Conservation (phyloP, 176 grass and related monocot genomes). For the Avena atlantica region DNA sequence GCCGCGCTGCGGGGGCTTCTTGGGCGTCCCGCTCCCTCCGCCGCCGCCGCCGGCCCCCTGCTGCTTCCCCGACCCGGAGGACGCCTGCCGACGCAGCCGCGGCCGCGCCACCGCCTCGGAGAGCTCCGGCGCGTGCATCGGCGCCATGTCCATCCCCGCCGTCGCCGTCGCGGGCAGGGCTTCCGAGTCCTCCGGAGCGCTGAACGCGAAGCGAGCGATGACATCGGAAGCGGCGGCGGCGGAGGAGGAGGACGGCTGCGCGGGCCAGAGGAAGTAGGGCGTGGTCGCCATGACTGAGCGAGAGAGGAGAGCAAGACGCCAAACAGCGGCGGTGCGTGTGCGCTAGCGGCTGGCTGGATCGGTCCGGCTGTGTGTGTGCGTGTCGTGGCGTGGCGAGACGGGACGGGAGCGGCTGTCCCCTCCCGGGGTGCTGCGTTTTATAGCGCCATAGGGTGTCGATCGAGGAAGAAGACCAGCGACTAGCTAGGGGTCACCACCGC, state of each 20-base stretch:
- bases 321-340: background rate
- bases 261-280: conserved; percentile 49
- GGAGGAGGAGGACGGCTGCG: background rate
- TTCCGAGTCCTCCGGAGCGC: background rate
- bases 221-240: background rate
- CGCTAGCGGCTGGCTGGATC: background rate
- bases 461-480: background rate
- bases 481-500: background rate
- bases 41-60: background rate
- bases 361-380: background rate
- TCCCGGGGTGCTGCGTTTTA: conserved; percentile 23
- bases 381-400: background rate
- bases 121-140: background rate
- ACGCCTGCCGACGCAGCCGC: conserved; percentile 4
- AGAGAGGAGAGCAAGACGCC: background rate
- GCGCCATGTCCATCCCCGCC: background rate
- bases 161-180: background rate
- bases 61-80: conserved; percentile 39
- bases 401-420: background rate
- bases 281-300: conserved; percentile 36
- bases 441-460: background rate
- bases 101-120: conserved; percentile 15
- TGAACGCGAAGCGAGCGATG: background rate
- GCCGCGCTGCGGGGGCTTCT: conserved; percentile 67
- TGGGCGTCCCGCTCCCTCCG: background rate